A percentile compares a stretch with the other conserved stretches of the same genome.
phyloP scores from a whole-genome alignment of 2,329 filamentous ascomycete species.

The Colletotrichum endophyticum region DNA sequence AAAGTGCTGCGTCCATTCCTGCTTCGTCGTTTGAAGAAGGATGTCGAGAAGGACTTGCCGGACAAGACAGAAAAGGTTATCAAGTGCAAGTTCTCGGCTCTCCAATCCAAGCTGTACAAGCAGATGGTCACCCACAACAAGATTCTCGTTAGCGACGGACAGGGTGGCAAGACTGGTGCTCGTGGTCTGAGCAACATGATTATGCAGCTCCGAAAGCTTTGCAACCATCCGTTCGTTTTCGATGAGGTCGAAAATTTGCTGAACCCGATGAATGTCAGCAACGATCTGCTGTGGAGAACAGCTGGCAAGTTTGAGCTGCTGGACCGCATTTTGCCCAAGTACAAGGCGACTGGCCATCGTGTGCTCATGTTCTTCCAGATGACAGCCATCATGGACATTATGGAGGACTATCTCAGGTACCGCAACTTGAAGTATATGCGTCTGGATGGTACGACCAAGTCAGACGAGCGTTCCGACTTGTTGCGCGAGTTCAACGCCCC shows the following conservation, averaged over 20 bases:
- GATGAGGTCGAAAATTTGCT: slow-evolving; percentile 98
- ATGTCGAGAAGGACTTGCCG: slow-evolving; percentile 97
- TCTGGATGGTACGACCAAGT: slow-evolving; percentile 95
- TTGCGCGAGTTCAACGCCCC: slow-evolving; percentile 89
- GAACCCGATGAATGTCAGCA: slow-evolving; percentile 87
- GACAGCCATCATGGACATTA: slow-evolving; percentile 99
- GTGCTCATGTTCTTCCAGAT: slow-evolving; percentile 99
- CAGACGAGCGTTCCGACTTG: slow-evolving; percentile 93
- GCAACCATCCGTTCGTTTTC: slow-evolving; percentile 99
- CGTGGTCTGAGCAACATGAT: slow-evolving; percentile 99
- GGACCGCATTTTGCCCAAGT: slow-evolving; percentile 92
- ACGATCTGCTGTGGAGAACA: slow-evolving; percentile 94
- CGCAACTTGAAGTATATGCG: slow-evolving; percentile 86
- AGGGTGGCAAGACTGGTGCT: slow-evolving; percentile 92
- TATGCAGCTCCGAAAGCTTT: slow-evolving; percentile 98
- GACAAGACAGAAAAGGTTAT: slow-evolving; percentile 99
- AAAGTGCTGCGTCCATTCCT: slow-evolving; percentile 98
- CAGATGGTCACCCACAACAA: slow-evolving; percentile 97
- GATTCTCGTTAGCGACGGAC: slow-evolving; percentile 91
- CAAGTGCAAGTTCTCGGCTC: slow-evolving; percentile 96
- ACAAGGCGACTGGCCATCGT: slow-evolving; percentile 87
- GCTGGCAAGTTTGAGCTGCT: slow-evolving; percentile 97
- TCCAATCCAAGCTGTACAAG: slow-evolving; percentile 94
- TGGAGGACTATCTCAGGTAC: slow-evolving; percentile 95
- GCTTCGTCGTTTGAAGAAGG: slow-evolving; percentile 97